These are phyloP conservation scores for Mycena vitilis DNA, from an alignment of 768 basidiomycete genomes.

Conservation along the genomic window DNA sequence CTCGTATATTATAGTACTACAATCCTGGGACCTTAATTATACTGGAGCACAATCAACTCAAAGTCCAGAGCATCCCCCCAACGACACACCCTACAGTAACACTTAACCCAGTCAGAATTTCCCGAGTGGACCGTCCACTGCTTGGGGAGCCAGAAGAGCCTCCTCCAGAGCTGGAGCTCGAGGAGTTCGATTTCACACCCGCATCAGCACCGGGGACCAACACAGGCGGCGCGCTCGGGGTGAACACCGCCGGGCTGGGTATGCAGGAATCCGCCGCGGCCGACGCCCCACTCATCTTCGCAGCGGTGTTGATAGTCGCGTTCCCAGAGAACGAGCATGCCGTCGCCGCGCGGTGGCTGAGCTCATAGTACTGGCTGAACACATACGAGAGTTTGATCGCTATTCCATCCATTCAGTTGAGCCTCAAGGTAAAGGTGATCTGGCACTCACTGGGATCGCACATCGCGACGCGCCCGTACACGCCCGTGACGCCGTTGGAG, in stretches of 20 bases:
- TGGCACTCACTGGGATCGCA: slow-evolving; percentile 68
- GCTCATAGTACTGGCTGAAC: slow-evolving; percentile 33
- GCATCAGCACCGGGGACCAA: slow-evolving; percentile 22
- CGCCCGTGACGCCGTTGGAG: slow-evolving; percentile 77
- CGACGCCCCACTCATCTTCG: background rate
- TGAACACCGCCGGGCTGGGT: slow-evolving; percentile 26
- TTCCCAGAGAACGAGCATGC: slow-evolving; percentile 35
- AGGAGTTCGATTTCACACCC: background rate
- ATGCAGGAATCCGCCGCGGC: slow-evolving; percentile 26
- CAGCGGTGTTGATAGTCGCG: slow-evolving; percentile 29
- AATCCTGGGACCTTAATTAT: too few species aligned
- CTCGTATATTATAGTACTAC: too few species aligned
- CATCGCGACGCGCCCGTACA: slow-evolving; percentile 79
- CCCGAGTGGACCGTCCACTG: background rate
- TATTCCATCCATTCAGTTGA: background rate
- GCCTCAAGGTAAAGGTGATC: too few species aligned
- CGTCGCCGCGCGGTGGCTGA: background rate
- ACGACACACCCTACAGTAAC: slow-evolving; percentile 3
- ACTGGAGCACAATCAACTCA: background rate
- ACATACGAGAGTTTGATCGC: slow-evolving; percentile 32
- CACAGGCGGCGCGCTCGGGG: slow-evolving; percentile 31
- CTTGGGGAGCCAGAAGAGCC: background rate
- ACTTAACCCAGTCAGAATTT: background rate
- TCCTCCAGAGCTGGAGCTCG: background rate
- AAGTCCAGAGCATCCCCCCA: slow-evolving; percentile 11